phyloP scores from a whole-genome alignment of 1,284 basidiomycete genomes.

The Psilocybe mexicana region DNA sequence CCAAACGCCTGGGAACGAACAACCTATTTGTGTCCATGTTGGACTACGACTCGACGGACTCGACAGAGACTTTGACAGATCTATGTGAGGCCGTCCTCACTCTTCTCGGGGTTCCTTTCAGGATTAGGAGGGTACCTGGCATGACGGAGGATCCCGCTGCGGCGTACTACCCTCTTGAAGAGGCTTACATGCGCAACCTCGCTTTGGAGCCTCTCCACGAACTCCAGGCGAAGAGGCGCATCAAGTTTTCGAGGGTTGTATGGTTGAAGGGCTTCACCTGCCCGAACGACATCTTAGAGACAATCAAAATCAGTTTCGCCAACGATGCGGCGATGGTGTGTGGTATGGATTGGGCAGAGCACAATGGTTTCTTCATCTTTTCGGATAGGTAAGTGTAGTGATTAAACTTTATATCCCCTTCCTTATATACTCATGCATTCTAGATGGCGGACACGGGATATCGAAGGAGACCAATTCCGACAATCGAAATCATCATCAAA shows the following conservation, averaged over 20 bases:
- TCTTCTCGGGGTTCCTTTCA: constrained; percentile 86
- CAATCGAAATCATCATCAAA: constrained; percentile 92
- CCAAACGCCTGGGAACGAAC: constrained; percentile 81
- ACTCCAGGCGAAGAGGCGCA: constrained; percentile 69
- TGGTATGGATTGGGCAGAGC: constrained; percentile 98
- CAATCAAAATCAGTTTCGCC: constrained; percentile 81
- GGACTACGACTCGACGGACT: constrained; percentile 91
- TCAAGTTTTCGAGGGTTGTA: constrained; percentile 86
- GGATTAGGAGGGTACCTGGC: constrained; percentile 82
- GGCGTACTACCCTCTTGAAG: constrained; percentile 92
- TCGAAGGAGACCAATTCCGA: constrained; percentile 93
- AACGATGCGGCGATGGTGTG: constrained; percentile 96
- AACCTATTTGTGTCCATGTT: constrained; percentile 96
- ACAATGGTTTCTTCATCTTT: constrained; percentile 95
- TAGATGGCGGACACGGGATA: constrained; percentile 94
- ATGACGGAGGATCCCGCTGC: constrained; percentile 86
- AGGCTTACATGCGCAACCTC: constrained; percentile 89
- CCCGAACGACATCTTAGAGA: constrained; percentile 94
- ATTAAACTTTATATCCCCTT: constrained; percentile 29
- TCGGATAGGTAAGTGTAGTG: constrained; percentile 71
- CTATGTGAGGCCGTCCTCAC: constrained; percentile 91
- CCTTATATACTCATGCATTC: neutral
- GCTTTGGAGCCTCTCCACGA: constrained; percentile 90
- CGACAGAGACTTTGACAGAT: constrained; percentile 89
- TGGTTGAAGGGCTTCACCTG: constrained; percentile 98